phyloP scores from a whole-genome alignment of 768 basidiomycete genomes.

The Pleurotus djamor region DNA sequence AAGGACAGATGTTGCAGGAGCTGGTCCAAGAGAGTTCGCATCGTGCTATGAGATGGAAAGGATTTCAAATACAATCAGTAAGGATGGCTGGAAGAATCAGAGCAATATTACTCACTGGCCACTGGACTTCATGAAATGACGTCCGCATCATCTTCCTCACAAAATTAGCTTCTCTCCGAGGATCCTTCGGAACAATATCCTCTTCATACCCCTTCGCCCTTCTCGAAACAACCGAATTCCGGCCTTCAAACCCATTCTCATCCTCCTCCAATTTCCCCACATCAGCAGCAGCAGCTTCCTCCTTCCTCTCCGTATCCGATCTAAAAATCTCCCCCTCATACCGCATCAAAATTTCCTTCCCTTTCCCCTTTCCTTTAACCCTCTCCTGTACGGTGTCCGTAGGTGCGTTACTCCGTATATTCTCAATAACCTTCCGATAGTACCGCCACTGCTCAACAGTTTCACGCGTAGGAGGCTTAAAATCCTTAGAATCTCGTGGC shows the following conservation, averaged over 20 bases:
- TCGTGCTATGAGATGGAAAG: constrained; percentile 56
- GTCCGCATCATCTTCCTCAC: constrained; percentile 21
- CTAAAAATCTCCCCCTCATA: constrained; percentile 52
- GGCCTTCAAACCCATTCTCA: neutral
- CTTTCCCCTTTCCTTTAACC: constrained; percentile 63
- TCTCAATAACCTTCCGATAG: constrained; percentile 36
- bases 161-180: constrained; percentile 42
- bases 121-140: constrained; percentile 44
- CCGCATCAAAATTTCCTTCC: constrained; percentile 27
- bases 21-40: constrained; percentile 62
- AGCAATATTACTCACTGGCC: constrained; percentile 43
- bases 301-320: constrained; percentile 17
- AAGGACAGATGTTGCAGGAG: constrained; percentile 74
- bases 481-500: too few relatives aligned
- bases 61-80: constrained; percentile 8
- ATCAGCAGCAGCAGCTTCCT: constrained; percentile 5
- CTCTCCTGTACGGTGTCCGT: constrained; percentile 33
- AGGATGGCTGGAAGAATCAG: constrained; percentile 10
- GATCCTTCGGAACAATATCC: constrained; percentile 46
- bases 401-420: constrained; percentile 29
- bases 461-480: too few relatives aligned
- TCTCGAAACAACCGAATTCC: neutral
- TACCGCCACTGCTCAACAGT: constrained; percentile 19
- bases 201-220: constrained; percentile 23
- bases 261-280: neutral